Evolutionary conservation across 331 rosid genomes (phyloP).

Genomic region (Cucumis variabilis): DNA sequence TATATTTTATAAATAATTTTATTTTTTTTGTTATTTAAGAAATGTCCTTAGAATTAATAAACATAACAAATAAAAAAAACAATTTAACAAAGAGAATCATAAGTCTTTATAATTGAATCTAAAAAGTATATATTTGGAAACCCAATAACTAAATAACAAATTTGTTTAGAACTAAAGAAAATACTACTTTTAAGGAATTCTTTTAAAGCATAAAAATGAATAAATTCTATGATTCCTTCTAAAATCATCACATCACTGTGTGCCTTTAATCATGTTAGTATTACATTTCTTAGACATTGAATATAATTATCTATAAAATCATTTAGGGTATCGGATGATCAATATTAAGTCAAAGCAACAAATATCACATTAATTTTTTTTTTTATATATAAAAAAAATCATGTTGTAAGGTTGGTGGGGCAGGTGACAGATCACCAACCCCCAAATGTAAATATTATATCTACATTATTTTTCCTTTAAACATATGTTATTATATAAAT

Average conservation of each 20-base stretch:
- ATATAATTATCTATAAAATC: not conserved
- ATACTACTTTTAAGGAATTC: not conserved
- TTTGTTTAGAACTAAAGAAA: not conserved
- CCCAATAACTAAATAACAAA: not conserved
- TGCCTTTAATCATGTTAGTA: not conserved
- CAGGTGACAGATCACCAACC: constrained; percentile 16
- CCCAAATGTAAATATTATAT: not conserved
- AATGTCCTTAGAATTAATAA: not conserved
- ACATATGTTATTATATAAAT: not conserved
- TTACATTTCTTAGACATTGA: not conserved
- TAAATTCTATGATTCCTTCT: not conserved
- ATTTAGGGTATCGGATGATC: not conserved
- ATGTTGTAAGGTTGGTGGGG: not conserved
- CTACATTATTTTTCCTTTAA: no score
- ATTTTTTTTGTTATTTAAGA: no score
- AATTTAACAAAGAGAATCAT: no score
- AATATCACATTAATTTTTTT: not conserved
- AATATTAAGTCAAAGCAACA: not conserved
- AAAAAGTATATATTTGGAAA: no score
- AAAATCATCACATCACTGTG: not conserved
- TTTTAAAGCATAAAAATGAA: not conserved
- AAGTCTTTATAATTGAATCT: not conserved
- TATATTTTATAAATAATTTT: no score
- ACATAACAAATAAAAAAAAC: not conserved
- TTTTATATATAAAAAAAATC: no score